These are phyloP conservation scores for Gentiana dahurica DNA, from an alignment of 257 asterid species.

Conservation along the genomic window DNA sequence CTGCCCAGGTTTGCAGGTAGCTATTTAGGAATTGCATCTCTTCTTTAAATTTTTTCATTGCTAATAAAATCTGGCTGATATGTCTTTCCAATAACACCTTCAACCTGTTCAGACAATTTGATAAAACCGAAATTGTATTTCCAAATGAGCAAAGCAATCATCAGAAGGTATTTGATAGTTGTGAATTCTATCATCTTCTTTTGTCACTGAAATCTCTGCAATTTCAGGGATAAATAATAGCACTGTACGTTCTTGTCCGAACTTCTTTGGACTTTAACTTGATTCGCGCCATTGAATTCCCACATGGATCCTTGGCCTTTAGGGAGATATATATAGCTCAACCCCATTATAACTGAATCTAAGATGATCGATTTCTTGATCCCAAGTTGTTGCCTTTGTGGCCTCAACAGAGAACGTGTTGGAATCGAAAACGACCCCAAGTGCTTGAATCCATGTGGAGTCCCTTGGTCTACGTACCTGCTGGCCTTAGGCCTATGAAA, in stretches of 20 bases:
- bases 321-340: conserved; percentile 15
- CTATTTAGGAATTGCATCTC: too few species aligned
- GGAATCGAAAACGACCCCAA: conserved; percentile 31
- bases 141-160: conserved; percentile 52
- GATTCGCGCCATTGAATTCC: conserved; percentile 12
- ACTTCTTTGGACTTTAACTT: conserved; percentile 27
- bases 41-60: conserved; percentile 13
- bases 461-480: conserved; percentile 31
- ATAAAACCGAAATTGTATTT: conserved; percentile 45
- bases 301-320: conserved; percentile 19
- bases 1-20: too few species aligned
- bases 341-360: conserved; percentile 22
- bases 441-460: conserved; percentile 65
- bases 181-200: conserved; percentile 46
- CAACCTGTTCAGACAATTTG: conserved; percentile 32
- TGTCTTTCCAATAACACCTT: conserved; percentile 50
- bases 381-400: conserved; percentile 38
- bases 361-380: conserved; percentile 29
- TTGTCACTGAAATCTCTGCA: conserved; percentile 35
- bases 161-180: conserved; percentile 36
- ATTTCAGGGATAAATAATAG: conserved; percentile 15
- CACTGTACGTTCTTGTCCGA: conserved; percentile 24
- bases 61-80: conserved; percentile 41
- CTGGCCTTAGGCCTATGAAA: conserved; percentile 52
- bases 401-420: conserved; percentile 46